Evolutionary conservation across 805 yeast genomes (phyloP).

Genomic region (Candida nemodendra): DNA sequence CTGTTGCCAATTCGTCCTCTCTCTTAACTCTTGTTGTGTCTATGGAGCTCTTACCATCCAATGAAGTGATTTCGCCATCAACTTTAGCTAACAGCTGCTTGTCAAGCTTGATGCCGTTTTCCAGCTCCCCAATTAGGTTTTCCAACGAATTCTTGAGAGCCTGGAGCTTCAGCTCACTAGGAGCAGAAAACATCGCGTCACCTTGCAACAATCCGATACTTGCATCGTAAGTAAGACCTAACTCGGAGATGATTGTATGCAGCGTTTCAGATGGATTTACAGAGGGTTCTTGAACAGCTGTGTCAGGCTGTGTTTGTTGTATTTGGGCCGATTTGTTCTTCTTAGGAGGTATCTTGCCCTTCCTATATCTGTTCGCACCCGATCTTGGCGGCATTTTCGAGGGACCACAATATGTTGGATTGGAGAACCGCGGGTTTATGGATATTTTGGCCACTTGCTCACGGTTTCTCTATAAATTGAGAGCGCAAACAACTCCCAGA

Average conservation of each 20-base stretch:
- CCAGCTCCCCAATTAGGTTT: slow-evolving; percentile 40
- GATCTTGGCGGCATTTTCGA: slow-evolving; percentile 28
- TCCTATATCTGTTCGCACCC: slow-evolving; percentile 19
- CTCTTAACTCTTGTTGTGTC: slow-evolving; percentile 8
- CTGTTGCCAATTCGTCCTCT: slow-evolving; percentile 10
- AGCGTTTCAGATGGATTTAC: slow-evolving; percentile 40
- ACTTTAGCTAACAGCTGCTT: slow-evolving; percentile 24
- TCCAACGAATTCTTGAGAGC: slow-evolving; percentile 35
- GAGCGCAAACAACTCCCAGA: too few species aligned
- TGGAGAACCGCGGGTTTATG: too few species aligned
- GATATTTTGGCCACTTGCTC: too few species aligned
- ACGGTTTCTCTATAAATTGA: too few species aligned
- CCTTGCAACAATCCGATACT: slow-evolving; percentile 64
- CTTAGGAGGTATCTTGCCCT: slow-evolving; percentile 25
- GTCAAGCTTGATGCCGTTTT: slow-evolving; percentile 29
- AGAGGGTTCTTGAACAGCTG: slow-evolving; percentile 7
- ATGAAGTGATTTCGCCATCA: slow-evolving; percentile 12
- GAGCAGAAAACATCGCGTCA: slow-evolving; percentile 41
- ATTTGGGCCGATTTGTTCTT: slow-evolving; percentile 15
- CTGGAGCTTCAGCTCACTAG: slow-evolving; percentile 19
- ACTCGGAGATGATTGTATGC: slow-evolving; percentile 50
- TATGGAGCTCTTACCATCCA: slow-evolving; percentile 6
- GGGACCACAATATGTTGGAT: too few species aligned
- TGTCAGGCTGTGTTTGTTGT: slow-evolving; percentile 1
- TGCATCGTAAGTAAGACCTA: slow-evolving; percentile 55